A percentile compares a stretch with the other conserved stretches of the same genome.
Conservation (phyloP, 257 asterid genomes). For the Cinchona pubescens region DNA sequence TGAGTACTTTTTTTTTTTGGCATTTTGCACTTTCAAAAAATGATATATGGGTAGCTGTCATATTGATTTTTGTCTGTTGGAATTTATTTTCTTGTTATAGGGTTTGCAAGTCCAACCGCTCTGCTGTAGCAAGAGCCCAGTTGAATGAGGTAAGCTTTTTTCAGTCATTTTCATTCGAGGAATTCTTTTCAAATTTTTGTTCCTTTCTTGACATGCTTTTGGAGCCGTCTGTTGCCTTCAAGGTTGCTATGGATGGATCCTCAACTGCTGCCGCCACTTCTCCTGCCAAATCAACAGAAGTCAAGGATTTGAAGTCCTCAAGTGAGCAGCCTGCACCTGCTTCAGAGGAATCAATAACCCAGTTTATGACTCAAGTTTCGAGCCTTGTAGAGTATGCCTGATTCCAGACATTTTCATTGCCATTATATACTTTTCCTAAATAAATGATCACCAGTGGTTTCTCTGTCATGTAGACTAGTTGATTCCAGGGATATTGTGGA, state of each 20-base stretch:
- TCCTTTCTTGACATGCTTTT: conserved; percentile 28
- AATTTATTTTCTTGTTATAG: conserved; percentile 30
- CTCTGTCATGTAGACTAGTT: conserved; percentile 61
- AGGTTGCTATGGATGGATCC: conserved; percentile 67
- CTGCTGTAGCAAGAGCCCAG: conserved; percentile 51
- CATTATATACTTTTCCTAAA: background rate
- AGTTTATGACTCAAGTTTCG: conserved; percentile 71
- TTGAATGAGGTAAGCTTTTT: conserved; percentile 54
- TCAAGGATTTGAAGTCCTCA: conserved; percentile 41
- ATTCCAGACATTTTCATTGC: conserved; percentile 20
- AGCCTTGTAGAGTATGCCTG: conserved; percentile 67
- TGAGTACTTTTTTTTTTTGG: background rate
- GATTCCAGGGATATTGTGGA: conserved; percentile 86
- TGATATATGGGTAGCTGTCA: background rate
- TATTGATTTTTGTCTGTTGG: conserved; percentile 9
- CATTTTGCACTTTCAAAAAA: background rate
- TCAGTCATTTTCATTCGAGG: conserved; percentile 26
- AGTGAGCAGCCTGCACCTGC: conserved; percentile 38
- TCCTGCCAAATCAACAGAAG: conserved; percentile 33
- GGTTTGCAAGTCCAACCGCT: conserved; percentile 50
- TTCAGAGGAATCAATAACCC: conserved; percentile 64
- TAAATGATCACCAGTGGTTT: conserved; percentile 16
- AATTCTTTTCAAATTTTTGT: conserved; percentile 26
- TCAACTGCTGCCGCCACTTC: conserved; percentile 38
- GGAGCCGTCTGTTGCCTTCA: conserved; percentile 40